These are phyloP conservation scores for Vitis hybrid DNA, from an alignment of 177 flowering plant species.

Conservation along the genomic window DNA sequence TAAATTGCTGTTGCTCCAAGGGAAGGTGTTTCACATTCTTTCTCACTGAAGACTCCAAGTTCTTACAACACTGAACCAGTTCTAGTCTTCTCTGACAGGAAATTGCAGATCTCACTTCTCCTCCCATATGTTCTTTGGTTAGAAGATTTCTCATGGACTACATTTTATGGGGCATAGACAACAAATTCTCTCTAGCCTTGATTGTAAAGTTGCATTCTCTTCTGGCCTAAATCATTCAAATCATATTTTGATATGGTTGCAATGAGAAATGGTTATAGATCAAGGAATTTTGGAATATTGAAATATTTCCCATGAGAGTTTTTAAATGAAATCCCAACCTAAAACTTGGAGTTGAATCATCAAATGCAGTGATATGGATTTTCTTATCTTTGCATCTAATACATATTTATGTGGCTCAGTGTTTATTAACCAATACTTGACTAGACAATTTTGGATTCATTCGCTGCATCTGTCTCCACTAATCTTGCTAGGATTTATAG, in stretches of 20 bases:
- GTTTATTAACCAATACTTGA: not conserved
- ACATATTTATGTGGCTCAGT: not conserved
- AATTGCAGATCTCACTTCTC: not conserved
- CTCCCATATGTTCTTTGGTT: not conserved
- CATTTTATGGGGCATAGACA: not conserved
- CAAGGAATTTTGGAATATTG: not conserved
- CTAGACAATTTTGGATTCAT: too few species aligned
- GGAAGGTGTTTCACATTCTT: too few species aligned
- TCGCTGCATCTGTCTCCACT: too few species aligned
- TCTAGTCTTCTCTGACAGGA: not conserved
- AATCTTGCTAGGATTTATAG: too few species aligned
- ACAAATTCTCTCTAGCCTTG: not conserved
- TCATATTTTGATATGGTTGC: not conserved
- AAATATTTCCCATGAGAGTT: not conserved
- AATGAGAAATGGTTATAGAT: not conserved
- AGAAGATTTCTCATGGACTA: not conserved
- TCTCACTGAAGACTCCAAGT: too few species aligned
- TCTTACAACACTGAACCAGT: too few species aligned
- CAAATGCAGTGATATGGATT: not conserved
- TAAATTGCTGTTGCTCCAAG: too few species aligned
- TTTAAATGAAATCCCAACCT: not conserved
- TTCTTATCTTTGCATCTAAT: not conserved
- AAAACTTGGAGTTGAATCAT: not conserved
- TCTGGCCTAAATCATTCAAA: not conserved
- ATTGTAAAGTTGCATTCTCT: not conserved